Evolutionary conservation across 257 asterid species (phyloP), one percentile per base, ranked within the genome.

Genomic region (Anisodus tanguticus): DNA sequence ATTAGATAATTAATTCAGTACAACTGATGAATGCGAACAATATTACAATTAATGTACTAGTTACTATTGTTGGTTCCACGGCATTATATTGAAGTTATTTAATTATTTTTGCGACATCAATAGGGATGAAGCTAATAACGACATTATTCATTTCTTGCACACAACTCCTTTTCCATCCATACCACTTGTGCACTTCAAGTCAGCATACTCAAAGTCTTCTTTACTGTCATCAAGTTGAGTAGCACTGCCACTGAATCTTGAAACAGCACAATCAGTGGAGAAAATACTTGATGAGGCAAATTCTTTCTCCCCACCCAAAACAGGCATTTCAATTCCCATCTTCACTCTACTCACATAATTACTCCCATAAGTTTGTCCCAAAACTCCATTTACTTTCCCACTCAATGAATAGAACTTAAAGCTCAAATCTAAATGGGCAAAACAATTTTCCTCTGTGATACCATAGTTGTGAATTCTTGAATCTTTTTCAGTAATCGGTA

Each of bases 321-420:
- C 95, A 5, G 98, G 97, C 95, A 92, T 93, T 79, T 84, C 90
- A 22, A 92, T 87, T 45, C 98, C 98, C 97, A 93, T 93, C 89
- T 93, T 93, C 49, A 85, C 98, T 70, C 93, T 88, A 11, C 94
- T 93, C 2, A 89, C 91, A 13, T 95, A 93, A 47, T 88, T 90
- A 43, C 89, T 85, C 0, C 90, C 93, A 79, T 95, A 93, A 12
- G 97, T 95, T 47, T 89, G 98, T 16, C 98, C 98, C 88, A 95
- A 66, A 13, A 92, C 95, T 43, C 97, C 98, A 31, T 76, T 93
- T 19, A 95, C 98, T 1, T 64, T 86, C 3, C 89, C 91, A 6
- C 87, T 93, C 88, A 95, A 86, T 2, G 97, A 91, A 83, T 91
- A 91, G 51, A 95, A 95, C 83, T 92, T 92, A 83, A 95, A 94